phyloP scores from a whole-genome alignment of 129 eudicot species.

The Artemisia annua region DNA sequence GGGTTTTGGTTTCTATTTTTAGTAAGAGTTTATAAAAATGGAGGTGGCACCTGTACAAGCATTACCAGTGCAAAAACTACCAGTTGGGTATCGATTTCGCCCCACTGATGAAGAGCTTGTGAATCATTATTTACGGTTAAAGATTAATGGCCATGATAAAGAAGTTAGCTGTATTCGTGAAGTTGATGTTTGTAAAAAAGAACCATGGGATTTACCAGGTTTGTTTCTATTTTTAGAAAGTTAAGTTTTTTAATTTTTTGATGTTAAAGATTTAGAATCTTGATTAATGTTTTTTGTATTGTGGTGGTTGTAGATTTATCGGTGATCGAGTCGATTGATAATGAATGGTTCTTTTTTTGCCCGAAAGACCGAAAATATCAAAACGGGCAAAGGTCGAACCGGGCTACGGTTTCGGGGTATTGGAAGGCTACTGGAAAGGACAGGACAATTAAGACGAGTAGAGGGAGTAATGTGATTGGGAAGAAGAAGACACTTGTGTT shows the following conservation, averaged over 20 bases:
- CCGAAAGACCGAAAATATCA: slow-evolving; percentile 88
- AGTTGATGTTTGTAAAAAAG: slow-evolving; percentile 82
- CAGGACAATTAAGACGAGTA: slow-evolving; percentile 52
- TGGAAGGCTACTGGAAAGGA: slow-evolving; percentile 96
- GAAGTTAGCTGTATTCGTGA: slow-evolving; percentile 70
- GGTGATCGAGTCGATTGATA: slow-evolving; percentile 56
- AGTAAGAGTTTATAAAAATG: slow-evolving; percentile 12
- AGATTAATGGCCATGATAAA: slow-evolving; percentile 61
- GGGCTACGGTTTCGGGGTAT: slow-evolving; percentile 75
- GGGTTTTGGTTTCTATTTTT: background rate
- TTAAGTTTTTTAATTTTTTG: background rate
- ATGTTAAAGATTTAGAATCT: background rate
- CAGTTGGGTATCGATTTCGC: slow-evolving; percentile 83
- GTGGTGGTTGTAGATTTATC: slow-evolving; percentile 52
- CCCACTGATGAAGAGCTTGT: slow-evolving; percentile 91
- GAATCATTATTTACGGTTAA: slow-evolving; percentile 64
- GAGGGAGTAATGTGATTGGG: slow-evolving; percentile 58
- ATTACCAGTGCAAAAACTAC: slow-evolving; percentile 46
- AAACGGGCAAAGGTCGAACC: slow-evolving; percentile 68
- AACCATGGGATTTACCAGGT: slow-evolving; percentile 96
- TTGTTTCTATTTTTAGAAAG: background rate
- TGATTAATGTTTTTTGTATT: background rate
- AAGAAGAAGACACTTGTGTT: slow-evolving; percentile 83
- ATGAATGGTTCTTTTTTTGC: slow-evolving; percentile 88
- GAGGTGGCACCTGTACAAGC: background rate